phyloP scores from a whole-genome alignment of 169 alveolate genomes.

The Cryptosporidium ubiquitum region DNA sequence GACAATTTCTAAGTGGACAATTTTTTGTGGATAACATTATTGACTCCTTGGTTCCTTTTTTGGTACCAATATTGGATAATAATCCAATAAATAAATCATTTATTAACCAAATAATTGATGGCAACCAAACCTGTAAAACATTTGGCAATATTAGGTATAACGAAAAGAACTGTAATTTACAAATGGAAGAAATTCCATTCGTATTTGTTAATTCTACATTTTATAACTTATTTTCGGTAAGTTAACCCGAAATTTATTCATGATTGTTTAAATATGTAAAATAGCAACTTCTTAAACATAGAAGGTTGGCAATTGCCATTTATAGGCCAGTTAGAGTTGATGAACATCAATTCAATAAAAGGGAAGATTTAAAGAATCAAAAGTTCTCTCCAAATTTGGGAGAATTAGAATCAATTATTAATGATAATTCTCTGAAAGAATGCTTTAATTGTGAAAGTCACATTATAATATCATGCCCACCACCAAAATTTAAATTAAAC shows the following conservation, averaged over 20 bases:
- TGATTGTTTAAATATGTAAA: not conserved
- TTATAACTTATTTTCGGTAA: constrained; percentile 37
- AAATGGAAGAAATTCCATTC: constrained; percentile 40
- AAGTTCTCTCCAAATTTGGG: not conserved
- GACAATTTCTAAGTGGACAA: constrained; percentile 50
- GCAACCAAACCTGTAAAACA: not conserved
- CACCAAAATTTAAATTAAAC: constrained; percentile 14
- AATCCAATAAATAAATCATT: constrained; percentile 17
- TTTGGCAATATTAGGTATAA: constrained; percentile 7
- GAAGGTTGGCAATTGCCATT: constrained; percentile 23
- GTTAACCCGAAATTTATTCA: not conserved
- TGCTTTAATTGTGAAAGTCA: constrained; percentile 26
- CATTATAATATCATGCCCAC: constrained; percentile 41
- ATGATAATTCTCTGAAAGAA: not conserved
- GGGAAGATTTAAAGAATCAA: not conserved
- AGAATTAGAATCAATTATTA: not conserved
- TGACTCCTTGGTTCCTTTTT: not conserved
- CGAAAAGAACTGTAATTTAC: constrained; percentile 1
- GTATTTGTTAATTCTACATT: constrained; percentile 29
- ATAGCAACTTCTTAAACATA: constrained; percentile 11
- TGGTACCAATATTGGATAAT: constrained; percentile 1
- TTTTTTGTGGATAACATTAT: constrained; percentile 39
- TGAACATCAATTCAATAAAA: not conserved
- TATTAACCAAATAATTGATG: constrained; percentile 15
- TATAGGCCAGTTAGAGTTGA: constrained; percentile 14